Evolutionary conservation across 169 alveolate genomes (phyloP).

Genomic region (Plasmodium berghei): DNA sequence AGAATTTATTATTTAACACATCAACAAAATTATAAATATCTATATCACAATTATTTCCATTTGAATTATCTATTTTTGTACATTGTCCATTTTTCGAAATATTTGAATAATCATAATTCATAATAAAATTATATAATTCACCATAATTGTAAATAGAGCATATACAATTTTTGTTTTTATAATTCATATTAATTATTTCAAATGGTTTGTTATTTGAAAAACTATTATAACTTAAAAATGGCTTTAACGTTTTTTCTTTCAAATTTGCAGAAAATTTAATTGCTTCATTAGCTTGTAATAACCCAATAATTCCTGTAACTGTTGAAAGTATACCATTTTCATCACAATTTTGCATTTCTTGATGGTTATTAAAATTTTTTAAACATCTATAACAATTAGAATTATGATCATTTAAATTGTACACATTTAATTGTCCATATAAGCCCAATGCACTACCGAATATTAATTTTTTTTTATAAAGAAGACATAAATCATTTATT

Average conservation of each 20-base stretch:
- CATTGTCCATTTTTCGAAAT: conserved; percentile 16
- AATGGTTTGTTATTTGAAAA: conserved; percentile 78
- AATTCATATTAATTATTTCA: conserved; percentile 75
- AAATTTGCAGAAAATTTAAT: conserved; percentile 78
- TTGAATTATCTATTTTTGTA: background rate
- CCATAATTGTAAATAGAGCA: conserved; percentile 28
- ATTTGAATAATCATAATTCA: background rate
- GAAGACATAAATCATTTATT: conserved; percentile 83
- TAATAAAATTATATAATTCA: conserved; percentile 29
- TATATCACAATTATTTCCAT: conserved; percentile 57
- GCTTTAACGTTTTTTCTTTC: conserved; percentile 64
- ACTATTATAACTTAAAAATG: conserved; percentile 79
- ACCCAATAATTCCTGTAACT: conserved; percentile 84
- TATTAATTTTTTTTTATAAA: conserved; percentile 80
- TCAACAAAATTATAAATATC: conserved; percentile 55
- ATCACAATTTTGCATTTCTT: conserved; percentile 78
- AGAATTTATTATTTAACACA: conserved; percentile 36
- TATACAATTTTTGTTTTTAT: conserved; percentile 75
- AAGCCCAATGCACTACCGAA: conserved; percentile 82
- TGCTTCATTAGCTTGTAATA: conserved; percentile 85
- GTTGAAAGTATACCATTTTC: conserved; percentile 83
- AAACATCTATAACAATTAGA: conserved; percentile 84
- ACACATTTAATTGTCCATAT: conserved; percentile 86
- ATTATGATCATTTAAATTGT: conserved; percentile 29
- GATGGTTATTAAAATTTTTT: conserved; percentile 74